Base-by-base conservation (phyloP, 2,329 filamentous ascomycete genomes). In the Colletotrichum sp. region DNA sequence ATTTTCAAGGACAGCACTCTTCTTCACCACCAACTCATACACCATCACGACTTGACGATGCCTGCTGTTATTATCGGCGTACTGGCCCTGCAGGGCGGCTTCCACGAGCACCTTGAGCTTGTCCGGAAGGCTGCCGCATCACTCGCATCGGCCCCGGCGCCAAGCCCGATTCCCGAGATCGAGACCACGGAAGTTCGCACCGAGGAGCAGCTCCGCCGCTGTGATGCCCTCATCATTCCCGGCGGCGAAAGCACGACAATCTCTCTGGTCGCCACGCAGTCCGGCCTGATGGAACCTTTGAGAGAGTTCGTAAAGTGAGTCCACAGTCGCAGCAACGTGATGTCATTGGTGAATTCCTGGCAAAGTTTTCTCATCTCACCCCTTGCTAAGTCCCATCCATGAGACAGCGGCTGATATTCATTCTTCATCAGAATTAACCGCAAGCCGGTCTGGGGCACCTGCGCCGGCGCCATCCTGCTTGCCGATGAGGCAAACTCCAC, bases 201-300 rank as follows among this genome's bases (percentile, higher is more conserved):
- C 8, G 86, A 91, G 4, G 86, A 88, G 8, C 90, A 98, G 81
- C 90, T 99, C 36, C 86, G 89, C 6, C 84, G 83, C 79, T 99
- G 96, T 85, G 92, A 96, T 84, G 96, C 92, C 30, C 90, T 99
- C 59, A 92, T 99, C 82, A 92, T 99, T 63, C 97, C 97, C 5
- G 97, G 97, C 68, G 97, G 97, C 77, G 97, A 99, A 85, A 98
- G 95, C 85, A 99, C 97, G 2, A 94, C 96, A 5, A 98, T 99
- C 79, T 95, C 95, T 13, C 90, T 98, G 34, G 95, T 98, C 18
- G 97, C 97, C 5, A 92, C 92, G 26, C 91, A 96, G 78, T 95
- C 94, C 1, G 93, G 93, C 18, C 86, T 99, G 44, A 86, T 99
- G 71, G 95, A 98, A 80, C 96, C 96, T 5, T 86, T 99, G 77